Evolutionary conservation across 768 basidiomycete genomes (phyloP).

Genomic region (Collybia sordida): DNA sequence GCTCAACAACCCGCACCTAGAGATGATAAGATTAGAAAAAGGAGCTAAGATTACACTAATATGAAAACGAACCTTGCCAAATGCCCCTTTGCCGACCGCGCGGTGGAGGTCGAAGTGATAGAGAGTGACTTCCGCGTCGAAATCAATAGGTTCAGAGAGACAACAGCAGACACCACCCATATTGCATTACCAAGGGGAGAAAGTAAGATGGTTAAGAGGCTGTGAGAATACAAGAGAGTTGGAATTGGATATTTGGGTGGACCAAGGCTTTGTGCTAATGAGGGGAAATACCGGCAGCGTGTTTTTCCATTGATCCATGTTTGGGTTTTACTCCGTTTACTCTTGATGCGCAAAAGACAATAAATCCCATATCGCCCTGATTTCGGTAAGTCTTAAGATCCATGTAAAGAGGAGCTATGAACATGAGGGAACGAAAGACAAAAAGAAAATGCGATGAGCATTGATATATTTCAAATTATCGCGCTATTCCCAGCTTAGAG

Average conservation of each 20-base stretch:
- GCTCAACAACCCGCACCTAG: constrained; percentile 95
- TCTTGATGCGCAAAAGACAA: constrained; percentile 4
- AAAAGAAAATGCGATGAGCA: constrained; percentile 8
- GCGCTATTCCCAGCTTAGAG: constrained; percentile 1
- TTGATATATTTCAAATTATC: constrained; percentile 1
- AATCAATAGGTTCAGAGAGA: constrained; percentile 80
- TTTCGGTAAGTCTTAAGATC: too few relatives aligned
- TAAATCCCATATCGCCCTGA: background rate
- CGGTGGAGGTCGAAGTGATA: constrained; percentile 97
- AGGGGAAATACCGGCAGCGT: constrained; percentile 14
- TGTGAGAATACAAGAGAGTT: constrained; percentile 36
- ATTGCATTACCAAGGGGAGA: constrained; percentile 35
- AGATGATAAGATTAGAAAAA: constrained; percentile 8
- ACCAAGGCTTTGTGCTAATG: constrained; percentile 15
- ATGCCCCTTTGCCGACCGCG: constrained; percentile 95
- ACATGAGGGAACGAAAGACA: constrained; percentile 17
- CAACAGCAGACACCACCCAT: constrained; percentile 59
- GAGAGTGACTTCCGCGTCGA: constrained; percentile 81
- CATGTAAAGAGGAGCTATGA: constrained; percentile 1
- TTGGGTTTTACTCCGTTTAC: constrained; percentile 12
- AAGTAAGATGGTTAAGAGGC: constrained; percentile 31
- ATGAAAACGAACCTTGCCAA: constrained; percentile 76
- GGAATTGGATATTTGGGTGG: constrained; percentile 23
- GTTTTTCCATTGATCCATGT: constrained; percentile 22
- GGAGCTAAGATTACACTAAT: constrained; percentile 4